These are phyloP conservation scores for Aspergillus indologenus DNA, from an alignment of 495 filamentous ascomycete species.

Conservation along the genomic window DNA sequence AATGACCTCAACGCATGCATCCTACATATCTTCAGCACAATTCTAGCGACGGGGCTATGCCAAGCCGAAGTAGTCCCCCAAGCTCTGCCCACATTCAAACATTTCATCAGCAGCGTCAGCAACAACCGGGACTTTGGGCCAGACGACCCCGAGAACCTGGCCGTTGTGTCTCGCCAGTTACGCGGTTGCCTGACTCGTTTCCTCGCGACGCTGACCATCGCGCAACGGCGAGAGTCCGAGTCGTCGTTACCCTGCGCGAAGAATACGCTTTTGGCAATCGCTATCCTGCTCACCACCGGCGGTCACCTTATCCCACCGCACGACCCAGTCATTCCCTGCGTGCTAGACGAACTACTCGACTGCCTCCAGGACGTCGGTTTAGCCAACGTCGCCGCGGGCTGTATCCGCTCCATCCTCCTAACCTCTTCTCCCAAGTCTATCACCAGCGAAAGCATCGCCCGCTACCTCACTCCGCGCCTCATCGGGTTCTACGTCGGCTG, in stretches of 20 bases:
- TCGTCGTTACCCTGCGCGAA: constrained; percentile 83
- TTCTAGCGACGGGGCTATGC: constrained; percentile 80
- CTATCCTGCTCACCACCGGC: constrained; percentile 82
- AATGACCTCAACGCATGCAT: constrained; percentile 96
- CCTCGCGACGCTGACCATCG: constrained; percentile 73
- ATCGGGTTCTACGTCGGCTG: constrained; percentile 69
- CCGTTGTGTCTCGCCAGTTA: constrained; percentile 49
- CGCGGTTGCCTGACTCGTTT: constrained; percentile 76
- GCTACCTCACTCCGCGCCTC: constrained; percentile 72
- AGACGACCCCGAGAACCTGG: constrained; percentile 31
- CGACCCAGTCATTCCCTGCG: constrained; percentile 65
- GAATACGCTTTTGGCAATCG: constrained; percentile 82
- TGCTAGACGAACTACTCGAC: constrained; percentile 75
- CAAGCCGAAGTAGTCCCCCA: constrained; percentile 87
- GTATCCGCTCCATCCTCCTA: constrained; percentile 78
- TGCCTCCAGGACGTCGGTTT: constrained; percentile 76
- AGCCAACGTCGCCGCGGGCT: constrained; percentile 83
- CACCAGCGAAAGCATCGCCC: constrained; percentile 69
- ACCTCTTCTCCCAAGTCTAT: constrained; percentile 58
- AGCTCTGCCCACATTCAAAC: constrained; percentile 84
- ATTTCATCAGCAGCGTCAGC: constrained; percentile 77
- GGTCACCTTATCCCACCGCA: constrained; percentile 65
- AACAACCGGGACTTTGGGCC: constrained; percentile 32
- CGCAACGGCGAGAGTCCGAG: constrained; percentile 80
- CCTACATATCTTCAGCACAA: constrained; percentile 91